Percentiles rank a stretch among this genome's conserved stretches.
These are phyloP conservation scores for Parascedosporium putredinis DNA, from an alignment of 2,329 filamentous ascomycete species.

Conservation along the genomic window DNA sequence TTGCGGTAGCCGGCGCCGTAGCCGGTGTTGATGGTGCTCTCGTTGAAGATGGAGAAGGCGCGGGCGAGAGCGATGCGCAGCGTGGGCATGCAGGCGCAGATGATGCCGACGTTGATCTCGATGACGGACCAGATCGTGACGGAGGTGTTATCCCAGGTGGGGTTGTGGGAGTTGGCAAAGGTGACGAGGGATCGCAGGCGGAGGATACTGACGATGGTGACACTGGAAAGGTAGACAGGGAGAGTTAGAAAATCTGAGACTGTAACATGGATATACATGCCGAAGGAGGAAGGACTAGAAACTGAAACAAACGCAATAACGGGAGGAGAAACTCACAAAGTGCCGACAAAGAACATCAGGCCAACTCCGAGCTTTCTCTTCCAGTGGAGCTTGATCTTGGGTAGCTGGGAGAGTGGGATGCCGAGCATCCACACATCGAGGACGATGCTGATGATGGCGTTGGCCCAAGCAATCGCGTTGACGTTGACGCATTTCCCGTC, in stretches of 20 bases:
- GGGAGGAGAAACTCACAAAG: slow-evolving; percentile 19
- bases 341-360: slow-evolving; percentile 34
- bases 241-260: no score
- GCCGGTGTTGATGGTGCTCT: slow-evolving; percentile 14
- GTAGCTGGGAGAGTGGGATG: slow-evolving; percentile 31
- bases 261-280: no score
- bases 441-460: slow-evolving; percentile 35
- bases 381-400: slow-evolving; percentile 25
- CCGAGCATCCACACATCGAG: slow-evolving; percentile 37
- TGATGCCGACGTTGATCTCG: slow-evolving; percentile 22
- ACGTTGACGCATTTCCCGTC: slow-evolving; percentile 33
- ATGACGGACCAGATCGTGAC: slow-evolving; percentile 20
- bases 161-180: slow-evolving; percentile 18
- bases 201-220: slow-evolving; percentile 21
- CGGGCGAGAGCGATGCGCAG: slow-evolving; percentile 19
- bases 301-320: neutral
- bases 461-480: slow-evolving; percentile 34
- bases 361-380: slow-evolving; percentile 33
- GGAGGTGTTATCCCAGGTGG: slow-evolving; percentile 19
- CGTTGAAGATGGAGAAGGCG: slow-evolving; percentile 21
- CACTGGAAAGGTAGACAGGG: slow-evolving; percentile 10
- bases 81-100: slow-evolving; percentile 23
- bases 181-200: slow-evolving; percentile 18
- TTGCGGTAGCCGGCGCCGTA: slow-evolving; percentile 16
- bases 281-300: neutral